Percentiles rank a stretch among this genome's conserved stretches.
Conservation (phyloP, 2,329 filamentous ascomycete species). For the Phialophora macrospora region DNA sequence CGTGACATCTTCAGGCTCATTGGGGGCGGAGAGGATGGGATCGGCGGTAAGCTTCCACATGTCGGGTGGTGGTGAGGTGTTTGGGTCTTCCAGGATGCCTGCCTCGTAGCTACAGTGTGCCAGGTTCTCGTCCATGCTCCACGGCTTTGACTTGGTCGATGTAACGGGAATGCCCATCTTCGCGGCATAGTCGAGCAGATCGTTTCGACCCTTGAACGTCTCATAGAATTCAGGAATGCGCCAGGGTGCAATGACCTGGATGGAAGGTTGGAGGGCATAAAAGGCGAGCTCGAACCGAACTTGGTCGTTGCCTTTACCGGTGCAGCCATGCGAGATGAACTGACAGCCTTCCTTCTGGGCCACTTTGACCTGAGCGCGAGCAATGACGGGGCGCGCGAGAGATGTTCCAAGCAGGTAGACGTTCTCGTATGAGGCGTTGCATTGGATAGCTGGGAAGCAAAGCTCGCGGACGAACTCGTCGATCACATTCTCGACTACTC, state of each 20-base stretch:
- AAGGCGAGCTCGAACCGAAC: slow-evolving; percentile 58
- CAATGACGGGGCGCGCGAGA: slow-evolving; percentile 53
- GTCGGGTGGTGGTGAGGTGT: slow-evolving; percentile 67
- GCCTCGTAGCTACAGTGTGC: slow-evolving; percentile 71
- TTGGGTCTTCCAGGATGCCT: slow-evolving; percentile 70
- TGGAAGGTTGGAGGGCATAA: slow-evolving; percentile 54
- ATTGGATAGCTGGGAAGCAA: slow-evolving; percentile 76
- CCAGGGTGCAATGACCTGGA: slow-evolving; percentile 57
- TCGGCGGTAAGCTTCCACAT: slow-evolving; percentile 74
- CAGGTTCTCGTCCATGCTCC: slow-evolving; percentile 70
- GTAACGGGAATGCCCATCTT: slow-evolving; percentile 31
- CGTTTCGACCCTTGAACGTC: slow-evolving; percentile 55
- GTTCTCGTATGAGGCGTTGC: slow-evolving; percentile 54
- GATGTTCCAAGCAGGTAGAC: slow-evolving; percentile 38
- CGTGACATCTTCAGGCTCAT: slow-evolving; percentile 72
- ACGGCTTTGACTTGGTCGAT: slow-evolving; percentile 61
- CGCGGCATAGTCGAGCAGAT: slow-evolving; percentile 56
- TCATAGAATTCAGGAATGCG: slow-evolving; percentile 56
- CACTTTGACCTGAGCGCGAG: slow-evolving; percentile 50
- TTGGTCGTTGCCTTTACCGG: slow-evolving; percentile 55
- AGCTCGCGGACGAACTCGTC: slow-evolving; percentile 80
- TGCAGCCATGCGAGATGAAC: slow-evolving; percentile 51
- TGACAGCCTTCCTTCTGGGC: slow-evolving; percentile 51
- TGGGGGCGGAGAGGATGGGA: slow-evolving; percentile 53
- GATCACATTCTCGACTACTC: slow-evolving; percentile 65